Evolutionary conservation across 306 rosid genomes (phyloP), one percentile per base, ranked within the genome.

Genomic region (Vachellia collinsii): DNA sequence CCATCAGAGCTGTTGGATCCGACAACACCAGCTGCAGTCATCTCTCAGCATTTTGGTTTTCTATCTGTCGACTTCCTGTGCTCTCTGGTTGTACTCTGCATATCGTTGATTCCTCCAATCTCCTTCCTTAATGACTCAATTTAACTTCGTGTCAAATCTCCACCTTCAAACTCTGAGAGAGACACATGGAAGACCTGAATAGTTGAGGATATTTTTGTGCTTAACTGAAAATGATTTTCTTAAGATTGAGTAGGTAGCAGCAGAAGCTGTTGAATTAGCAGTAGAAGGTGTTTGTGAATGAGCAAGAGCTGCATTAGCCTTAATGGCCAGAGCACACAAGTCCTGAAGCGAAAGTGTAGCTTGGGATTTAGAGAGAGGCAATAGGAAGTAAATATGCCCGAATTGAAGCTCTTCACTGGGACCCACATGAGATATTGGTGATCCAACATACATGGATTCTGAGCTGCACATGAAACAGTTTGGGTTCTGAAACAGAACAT

Each of bases 251-350:
- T 29, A 5, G 23, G 72, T 17, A 9, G 72, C n/a, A 37, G 71
- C n/a, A 37, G 71, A 22, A 59, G 66, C 8, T 0, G 66, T 25
- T 25, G 66, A 23, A 61, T 3, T 17, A 17, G 17, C 14, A 38
- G 72, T 4, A 42, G 34, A 10, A 68, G 36, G 16, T 10, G 19
- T 20, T 17, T 42, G 53, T 5, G 84, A 76, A 81, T 25, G 80
- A 76, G 83, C 77, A 56, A 92, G 89, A 41, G 89, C 97, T 8
- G 79, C 85, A 72, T 88, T 80, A 58, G 95, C 91, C 82, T 86
- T 88, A 80, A 87, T 76, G 43, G 97, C 91, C 1, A 90, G 77
- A 17, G 80, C 43, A 14, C 97, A 81, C 58, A 92, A 54, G 3
- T 89, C 91, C 3, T 85, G 88, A 0, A 92, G 87, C 44, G 93